Conservation (phyloP, 73 alveolate genomes). For the Paramecium pentaurelia region DNA sequence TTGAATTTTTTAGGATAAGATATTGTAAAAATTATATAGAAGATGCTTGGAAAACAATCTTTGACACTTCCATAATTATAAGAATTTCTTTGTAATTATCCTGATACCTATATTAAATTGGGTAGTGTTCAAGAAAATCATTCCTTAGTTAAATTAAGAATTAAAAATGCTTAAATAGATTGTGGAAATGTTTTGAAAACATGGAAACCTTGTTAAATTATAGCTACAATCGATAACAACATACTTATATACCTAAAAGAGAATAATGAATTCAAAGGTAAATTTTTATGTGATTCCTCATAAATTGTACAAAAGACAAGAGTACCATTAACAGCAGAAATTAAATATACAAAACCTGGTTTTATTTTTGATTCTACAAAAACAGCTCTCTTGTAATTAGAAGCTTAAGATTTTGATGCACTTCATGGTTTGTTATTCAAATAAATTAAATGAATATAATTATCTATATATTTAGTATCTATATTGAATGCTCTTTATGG, state of each 20-base stretch:
- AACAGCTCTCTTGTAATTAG: background rate
- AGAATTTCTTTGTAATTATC: background rate
- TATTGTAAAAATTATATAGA: background rate
- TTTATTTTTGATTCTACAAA: background rate
- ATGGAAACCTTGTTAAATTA: background rate
- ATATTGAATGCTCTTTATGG: background rate
- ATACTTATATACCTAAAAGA: background rate
- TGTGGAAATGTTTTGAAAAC: constrained; percentile 11
- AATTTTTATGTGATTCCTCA: background rate
- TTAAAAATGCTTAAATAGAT: background rate
- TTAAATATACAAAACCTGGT: background rate
- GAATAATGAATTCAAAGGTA: background rate
- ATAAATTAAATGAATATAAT: background rate
- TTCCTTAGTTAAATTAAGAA: background rate
- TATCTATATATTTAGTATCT: background rate
- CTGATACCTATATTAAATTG: background rate
- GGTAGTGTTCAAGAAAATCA: background rate
- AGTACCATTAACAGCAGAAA: constrained; percentile 33
- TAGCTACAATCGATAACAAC: background rate
- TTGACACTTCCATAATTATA: background rate
- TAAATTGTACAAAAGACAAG: background rate
- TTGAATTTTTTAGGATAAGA: background rate
- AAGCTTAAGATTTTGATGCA: constrained; percentile 8
- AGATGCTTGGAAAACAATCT: background rate
- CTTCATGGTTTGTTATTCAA: constrained; percentile 7